Evolutionary conservation across 176 grass and related monocot genomes (phyloP).

Genomic region (Olyra latifolia): DNA sequence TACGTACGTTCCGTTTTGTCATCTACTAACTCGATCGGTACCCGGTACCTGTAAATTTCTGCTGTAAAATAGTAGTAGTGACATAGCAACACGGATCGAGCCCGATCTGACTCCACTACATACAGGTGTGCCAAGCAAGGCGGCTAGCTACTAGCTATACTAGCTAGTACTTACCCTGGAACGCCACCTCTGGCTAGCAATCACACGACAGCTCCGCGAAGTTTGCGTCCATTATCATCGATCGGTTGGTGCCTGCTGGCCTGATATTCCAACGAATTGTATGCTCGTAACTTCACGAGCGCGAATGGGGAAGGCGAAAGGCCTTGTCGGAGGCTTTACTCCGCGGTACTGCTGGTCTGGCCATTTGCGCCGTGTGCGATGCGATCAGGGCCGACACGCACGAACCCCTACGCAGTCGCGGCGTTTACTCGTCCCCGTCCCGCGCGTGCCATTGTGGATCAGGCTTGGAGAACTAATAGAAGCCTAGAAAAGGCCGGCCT

Average conservation of each 20-base stretch:
- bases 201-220: not conserved
- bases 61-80: not conserved
- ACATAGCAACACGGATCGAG: not conserved
- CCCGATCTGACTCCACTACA: conserved; percentile 4
- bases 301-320: not conserved
- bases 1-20: not conserved
- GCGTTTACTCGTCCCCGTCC: not conserved
- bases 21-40: no score
- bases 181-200: not conserved
- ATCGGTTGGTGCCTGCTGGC: conserved; percentile 8
- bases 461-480: no score
- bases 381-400: conserved; percentile 6
- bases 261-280: not conserved
- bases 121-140: not conserved
- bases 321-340: conserved; percentile 29
- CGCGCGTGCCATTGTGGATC: no score
- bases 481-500: no score
- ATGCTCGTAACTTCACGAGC: not conserved
- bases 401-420: not conserved
- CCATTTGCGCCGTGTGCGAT: not conserved
- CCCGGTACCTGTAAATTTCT: not conserved
- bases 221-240: not conserved
- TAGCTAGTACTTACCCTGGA: not conserved
- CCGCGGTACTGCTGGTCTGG: conserved; percentile 34
- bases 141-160: not conserved